Evolutionary conservation across 257 asterid species (phyloP).

Genomic region (Solanum sejunctum): DNA sequence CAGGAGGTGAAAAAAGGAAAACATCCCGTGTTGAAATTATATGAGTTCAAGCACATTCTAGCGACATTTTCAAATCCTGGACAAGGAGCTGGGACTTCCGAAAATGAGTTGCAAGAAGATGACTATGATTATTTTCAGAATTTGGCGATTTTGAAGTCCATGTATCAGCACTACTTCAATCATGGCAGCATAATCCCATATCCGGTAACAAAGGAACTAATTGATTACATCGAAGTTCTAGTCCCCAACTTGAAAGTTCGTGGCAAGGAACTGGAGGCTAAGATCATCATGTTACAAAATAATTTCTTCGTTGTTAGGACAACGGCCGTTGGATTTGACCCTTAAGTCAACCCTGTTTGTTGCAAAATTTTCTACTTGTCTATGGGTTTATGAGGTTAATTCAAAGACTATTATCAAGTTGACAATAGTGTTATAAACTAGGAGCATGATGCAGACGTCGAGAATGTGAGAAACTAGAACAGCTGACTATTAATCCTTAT

Average conservation of each 20-base stretch:
- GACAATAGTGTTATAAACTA: not conserved
- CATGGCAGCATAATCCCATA: not conserved
- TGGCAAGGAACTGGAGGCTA: not conserved
- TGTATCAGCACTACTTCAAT: not conserved
- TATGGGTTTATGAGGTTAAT: not conserved
- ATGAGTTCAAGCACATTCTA: not conserved
- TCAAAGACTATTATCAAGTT: not conserved
- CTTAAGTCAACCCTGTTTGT: too few species aligned
- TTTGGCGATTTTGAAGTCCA: not conserved
- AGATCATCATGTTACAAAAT: not conserved
- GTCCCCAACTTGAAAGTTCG: not conserved
- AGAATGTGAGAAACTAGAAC: not conserved
- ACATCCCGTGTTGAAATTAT: not conserved
- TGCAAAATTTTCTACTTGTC: too few species aligned
- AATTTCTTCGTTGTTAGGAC: not conserved
- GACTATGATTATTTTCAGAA: not conserved
- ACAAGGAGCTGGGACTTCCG: too few species aligned
- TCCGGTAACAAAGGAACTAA: not conserved
- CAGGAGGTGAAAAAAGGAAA: not conserved
- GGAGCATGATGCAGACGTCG: not conserved
- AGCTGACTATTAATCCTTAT: not conserved
- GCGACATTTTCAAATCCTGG: not conserved
- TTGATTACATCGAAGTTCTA: not conserved
- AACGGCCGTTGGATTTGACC: too few species aligned
- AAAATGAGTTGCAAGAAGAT: not conserved